These are phyloP conservation scores for Teratosphaeria viscida DNA, from an alignment of 2,329 filamentous ascomycete species.

Conservation along the genomic window DNA sequence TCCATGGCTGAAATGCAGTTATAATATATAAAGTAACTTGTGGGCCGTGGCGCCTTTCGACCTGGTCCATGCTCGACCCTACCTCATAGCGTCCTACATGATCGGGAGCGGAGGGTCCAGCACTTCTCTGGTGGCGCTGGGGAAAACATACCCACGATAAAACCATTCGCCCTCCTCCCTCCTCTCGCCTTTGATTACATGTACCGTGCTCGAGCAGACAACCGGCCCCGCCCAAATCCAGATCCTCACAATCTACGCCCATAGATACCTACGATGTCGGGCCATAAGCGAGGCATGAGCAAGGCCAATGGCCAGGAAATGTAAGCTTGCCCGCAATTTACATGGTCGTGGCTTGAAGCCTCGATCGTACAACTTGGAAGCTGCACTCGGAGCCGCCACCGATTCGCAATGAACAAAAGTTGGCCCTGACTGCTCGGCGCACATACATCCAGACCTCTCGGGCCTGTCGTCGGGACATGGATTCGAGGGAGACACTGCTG, in stretches of 20 bases:
- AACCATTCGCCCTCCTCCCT: background rate
- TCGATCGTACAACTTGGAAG: background rate
- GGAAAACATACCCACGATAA: background rate
- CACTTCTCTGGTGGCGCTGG: background rate
- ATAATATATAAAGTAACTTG: background rate
- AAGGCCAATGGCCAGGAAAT: slow-evolving; percentile 26
- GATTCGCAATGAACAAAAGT: background rate
- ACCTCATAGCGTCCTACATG: background rate
- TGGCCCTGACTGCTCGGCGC: background rate
- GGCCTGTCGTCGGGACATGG: slow-evolving; percentile 1
- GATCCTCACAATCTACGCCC: background rate
- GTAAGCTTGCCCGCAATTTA: slow-evolving; percentile 9
- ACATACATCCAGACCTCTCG: background rate
- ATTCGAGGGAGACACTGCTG: background rate
- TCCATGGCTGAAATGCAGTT: background rate
- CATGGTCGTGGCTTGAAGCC: background rate
- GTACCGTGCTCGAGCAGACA: background rate
- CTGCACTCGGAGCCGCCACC: background rate
- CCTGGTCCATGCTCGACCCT: background rate
- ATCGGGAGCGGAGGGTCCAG: background rate
- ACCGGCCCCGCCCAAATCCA: background rate
- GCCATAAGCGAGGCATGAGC: slow-evolving; percentile 21
- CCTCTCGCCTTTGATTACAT: background rate
- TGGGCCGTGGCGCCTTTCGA: background rate
- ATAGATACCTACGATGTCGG: background rate